A percentile compares a stretch with the other conserved stretches of the same genome.
Evolutionary conservation across 257 asterid species (phyloP).

Genomic region (Nemophila menziesii): DNA sequence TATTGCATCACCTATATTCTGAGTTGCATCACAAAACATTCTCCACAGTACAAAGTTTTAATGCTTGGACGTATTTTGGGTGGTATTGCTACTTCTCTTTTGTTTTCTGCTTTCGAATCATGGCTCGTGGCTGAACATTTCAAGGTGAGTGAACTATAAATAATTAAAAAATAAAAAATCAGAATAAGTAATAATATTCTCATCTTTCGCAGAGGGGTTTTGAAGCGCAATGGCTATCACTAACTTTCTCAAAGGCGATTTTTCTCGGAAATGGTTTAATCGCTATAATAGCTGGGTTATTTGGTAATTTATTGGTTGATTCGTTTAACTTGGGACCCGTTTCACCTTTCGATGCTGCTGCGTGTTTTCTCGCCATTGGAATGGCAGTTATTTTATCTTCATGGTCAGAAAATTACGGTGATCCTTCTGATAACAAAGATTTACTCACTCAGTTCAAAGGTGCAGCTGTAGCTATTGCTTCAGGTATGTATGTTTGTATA

Average conservation of each 20-base stretch:
- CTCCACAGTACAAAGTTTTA: constrained; percentile 76
- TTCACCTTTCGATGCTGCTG: constrained; percentile 94
- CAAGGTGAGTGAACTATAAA: constrained; percentile 42
- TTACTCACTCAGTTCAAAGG: constrained; percentile 81
- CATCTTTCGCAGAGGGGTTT: constrained; percentile 65
- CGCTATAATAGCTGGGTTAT: constrained; percentile 82
- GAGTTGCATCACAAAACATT: constrained; percentile 93
- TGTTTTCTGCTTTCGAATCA: constrained; percentile 90
- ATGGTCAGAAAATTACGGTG: constrained; percentile 90
- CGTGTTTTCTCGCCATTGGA: constrained; percentile 69
- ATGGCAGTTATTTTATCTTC: constrained; percentile 81
- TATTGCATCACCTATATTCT: constrained; percentile 85
- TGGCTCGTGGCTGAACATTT: constrained; percentile 99
- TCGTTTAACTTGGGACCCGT: constrained; percentile 81
- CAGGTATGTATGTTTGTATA: constrained; percentile 67
- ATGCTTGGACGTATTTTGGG: constrained; percentile 94
- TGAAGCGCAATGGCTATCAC: constrained; percentile 88
- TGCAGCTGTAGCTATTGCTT: constrained; percentile 92
- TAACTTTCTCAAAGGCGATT: constrained; percentile 93
- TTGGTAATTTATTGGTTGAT: constrained; percentile 83
- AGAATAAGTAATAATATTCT: neutral
- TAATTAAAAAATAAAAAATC: neutral
- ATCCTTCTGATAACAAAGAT: constrained; percentile 81
- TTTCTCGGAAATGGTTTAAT: constrained; percentile 94
- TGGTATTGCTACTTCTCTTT: constrained; percentile 90